Evolutionary conservation across 2,329 filamentous ascomycete genomes (phyloP), one percentile per base, ranked within the genome.

Genomic region (Samsoniella hepiali): DNA sequence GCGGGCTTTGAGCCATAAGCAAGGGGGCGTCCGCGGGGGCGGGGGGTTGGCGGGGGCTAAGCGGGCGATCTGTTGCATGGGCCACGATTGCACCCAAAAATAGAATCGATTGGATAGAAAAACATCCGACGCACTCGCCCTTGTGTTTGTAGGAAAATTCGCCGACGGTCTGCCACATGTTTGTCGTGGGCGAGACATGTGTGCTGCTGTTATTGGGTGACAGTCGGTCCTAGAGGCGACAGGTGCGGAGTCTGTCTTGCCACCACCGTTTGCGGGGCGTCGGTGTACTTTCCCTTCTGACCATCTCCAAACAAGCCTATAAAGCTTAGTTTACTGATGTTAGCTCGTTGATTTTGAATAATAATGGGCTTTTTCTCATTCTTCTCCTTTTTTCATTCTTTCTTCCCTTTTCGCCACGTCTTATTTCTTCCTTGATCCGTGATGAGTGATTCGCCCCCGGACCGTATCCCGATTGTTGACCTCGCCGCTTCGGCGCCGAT

Each of bases 1-100:
- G 54, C 68, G 57, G 78, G 74, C 0, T 81, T 77, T 63, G 65
- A 67, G 50, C 69, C 73, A 27, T 64, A 63, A 22, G 22, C 22
- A 22, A 22, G 22, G 22, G 22, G 22, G 22, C 22, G 22, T 22
- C 22, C 22, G 22, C 22, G 22, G 22, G 22, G 22, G 22, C 22
- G 22, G 22, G 22, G 22, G 22, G 22, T 22, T 22, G 22, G 22
- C 22, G 22, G 22, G 22, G 22, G 22, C 22, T 22, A 22, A 22
- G 22, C 22, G 13, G 22, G 17, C 31, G 22, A 40, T 13, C 31
- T 32, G 32, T 31, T 22, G 22, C 17, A 38, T 40, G 7, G 22
- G 8, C 22, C 38, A 50, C 1, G 27, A 29, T 50, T 32, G 22
- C 22, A 50, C 27, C 47, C 9, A 17, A 27, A 34, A 54, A 38